These are phyloP conservation scores for Zygoascus hellenicus DNA, from an alignment of 1,139 yeast species.

Conservation along the genomic window DNA sequence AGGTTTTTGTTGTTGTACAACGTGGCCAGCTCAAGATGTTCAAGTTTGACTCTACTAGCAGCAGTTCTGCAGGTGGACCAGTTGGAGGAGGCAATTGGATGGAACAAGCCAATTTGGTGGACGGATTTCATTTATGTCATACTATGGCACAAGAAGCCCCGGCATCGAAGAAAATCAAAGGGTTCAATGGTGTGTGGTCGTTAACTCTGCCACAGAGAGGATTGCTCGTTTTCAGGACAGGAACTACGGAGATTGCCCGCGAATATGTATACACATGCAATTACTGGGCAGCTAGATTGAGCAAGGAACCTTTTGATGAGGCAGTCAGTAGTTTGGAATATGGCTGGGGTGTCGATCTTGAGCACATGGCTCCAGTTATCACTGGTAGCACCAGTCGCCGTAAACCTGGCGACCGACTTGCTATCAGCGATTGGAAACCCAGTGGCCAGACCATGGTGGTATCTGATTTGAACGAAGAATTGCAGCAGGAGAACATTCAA, in stretches of 20 bases:
- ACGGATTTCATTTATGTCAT: slow-evolving; percentile 29
- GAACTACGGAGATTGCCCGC: slow-evolving; percentile 59
- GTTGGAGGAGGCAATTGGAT: slow-evolving; percentile 67
- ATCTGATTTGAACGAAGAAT: slow-evolving; percentile 29
- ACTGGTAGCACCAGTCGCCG: slow-evolving; percentile 2
- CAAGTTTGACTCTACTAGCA: slow-evolving; percentile 21
- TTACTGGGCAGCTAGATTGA: slow-evolving; percentile 81
- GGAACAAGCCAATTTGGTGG: slow-evolving; percentile 29
- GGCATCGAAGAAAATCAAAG: slow-evolving; percentile 25
- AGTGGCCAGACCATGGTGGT: slow-evolving; percentile 30
- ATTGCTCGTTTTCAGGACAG: slow-evolving; percentile 40
- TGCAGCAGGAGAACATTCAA: slow-evolving; percentile 26
- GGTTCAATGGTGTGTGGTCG: slow-evolving; percentile 32
- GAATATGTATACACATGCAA: slow-evolving; percentile 73
- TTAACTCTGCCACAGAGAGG: slow-evolving; percentile 35
- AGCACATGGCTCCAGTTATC: slow-evolving; percentile 4
- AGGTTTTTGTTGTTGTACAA: slow-evolving; percentile 34
- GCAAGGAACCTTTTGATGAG: slow-evolving; percentile 62
- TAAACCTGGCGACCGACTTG: slow-evolving; percentile 27
- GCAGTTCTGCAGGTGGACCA: slow-evolving; percentile 10
- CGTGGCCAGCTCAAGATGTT: slow-evolving; percentile 35
- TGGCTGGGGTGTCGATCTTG: slow-evolving; percentile 53
- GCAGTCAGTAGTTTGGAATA: slow-evolving; percentile 69
- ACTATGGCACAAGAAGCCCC: slow-evolving; percentile 32
- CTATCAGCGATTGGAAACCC: slow-evolving; percentile 32